Conservation (phyloP, 164 flowering plant species). For the Protea cynaroides region DNA sequence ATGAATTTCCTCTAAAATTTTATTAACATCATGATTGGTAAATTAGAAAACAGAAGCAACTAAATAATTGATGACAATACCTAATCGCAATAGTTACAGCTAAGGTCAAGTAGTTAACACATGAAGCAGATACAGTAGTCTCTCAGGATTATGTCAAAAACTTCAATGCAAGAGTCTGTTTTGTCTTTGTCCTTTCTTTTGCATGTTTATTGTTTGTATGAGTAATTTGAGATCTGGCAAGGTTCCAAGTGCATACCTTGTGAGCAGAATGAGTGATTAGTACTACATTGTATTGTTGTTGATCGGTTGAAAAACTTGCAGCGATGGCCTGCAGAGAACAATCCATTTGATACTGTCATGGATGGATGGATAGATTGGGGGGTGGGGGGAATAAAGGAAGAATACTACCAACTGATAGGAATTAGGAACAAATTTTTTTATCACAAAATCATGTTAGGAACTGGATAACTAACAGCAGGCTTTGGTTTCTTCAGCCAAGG, state of each 20-base stretch:
- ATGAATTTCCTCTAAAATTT: too few relatives aligned
- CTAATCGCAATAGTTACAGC: too few relatives aligned
- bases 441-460: not conserved
- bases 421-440: not conserved
- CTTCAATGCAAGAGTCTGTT: too few relatives aligned
- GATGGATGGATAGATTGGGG: too few relatives aligned
- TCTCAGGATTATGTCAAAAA: too few relatives aligned
- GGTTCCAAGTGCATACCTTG: conserved; percentile 36
- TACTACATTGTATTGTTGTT: conserved; percentile 47
- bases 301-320: conserved; percentile 71
- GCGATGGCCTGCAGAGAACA: conserved; percentile 60
- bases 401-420: not conserved
- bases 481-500: not conserved
- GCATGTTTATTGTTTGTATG: too few relatives aligned
- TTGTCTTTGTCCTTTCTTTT: too few relatives aligned
- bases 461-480: not conserved
- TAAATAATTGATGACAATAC: too few relatives aligned
- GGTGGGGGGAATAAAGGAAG: too few relatives aligned
- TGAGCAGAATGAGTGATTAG: conserved; percentile 84
- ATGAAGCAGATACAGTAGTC: too few relatives aligned
- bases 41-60: not conserved
- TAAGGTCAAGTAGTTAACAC: too few relatives aligned
- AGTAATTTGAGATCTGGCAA: not conserved
- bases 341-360: not conserved
- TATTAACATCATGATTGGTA: not conserved